Evolutionary conservation across 1,284 basidiomycete species (phyloP).

Genomic region (Cystobasidium pallidum): DNA sequence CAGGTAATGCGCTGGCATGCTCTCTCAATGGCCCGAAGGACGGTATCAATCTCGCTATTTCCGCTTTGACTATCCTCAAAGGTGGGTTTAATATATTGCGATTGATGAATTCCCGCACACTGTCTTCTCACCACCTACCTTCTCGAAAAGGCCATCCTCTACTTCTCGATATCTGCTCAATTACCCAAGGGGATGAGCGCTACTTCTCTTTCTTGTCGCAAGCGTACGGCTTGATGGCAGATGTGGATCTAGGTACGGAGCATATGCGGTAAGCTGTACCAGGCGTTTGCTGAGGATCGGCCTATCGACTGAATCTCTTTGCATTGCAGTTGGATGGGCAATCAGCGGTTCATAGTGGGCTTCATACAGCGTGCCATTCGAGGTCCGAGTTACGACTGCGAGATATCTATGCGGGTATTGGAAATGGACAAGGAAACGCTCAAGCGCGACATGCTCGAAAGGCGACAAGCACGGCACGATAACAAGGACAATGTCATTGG

Average conservation of each 20-base stretch:
- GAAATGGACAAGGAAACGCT: slow-evolving; percentile 66
- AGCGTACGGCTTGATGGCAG: slow-evolving; percentile 87
- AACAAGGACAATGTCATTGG: not conserved
- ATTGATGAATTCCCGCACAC: slow-evolving; percentile 5
- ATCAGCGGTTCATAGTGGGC: slow-evolving; percentile 82
- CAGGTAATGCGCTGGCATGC: slow-evolving; percentile 58
- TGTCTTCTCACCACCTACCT: slow-evolving; percentile 8
- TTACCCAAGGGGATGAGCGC: slow-evolving; percentile 70
- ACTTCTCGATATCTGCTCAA: slow-evolving; percentile 77
- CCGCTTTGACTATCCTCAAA: slow-evolving; percentile 84
- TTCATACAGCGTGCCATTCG: slow-evolving; percentile 62
- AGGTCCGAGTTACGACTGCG: slow-evolving; percentile 68
- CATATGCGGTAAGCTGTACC: slow-evolving; percentile 48
- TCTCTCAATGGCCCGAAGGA: slow-evolving; percentile 61
- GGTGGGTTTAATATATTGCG: slow-evolving; percentile 59
- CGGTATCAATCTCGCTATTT: slow-evolving; percentile 72
- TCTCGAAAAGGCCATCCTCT: slow-evolving; percentile 65
- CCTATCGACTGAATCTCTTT: slow-evolving; percentile 62
- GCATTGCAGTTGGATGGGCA: slow-evolving; percentile 89
- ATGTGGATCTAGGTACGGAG: slow-evolving; percentile 69
- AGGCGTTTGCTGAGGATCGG: not conserved
- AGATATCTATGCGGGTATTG: slow-evolving; percentile 71
- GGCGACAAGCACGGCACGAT: not conserved
- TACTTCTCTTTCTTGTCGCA: slow-evolving; percentile 87
- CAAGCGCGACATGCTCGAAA: slow-evolving; percentile 15